Evolutionary conservation across 495 filamentous ascomycete genomes (phyloP), one percentile per base, ranked within the genome.

Genomic region (Penicillium verhagenii): DNA sequence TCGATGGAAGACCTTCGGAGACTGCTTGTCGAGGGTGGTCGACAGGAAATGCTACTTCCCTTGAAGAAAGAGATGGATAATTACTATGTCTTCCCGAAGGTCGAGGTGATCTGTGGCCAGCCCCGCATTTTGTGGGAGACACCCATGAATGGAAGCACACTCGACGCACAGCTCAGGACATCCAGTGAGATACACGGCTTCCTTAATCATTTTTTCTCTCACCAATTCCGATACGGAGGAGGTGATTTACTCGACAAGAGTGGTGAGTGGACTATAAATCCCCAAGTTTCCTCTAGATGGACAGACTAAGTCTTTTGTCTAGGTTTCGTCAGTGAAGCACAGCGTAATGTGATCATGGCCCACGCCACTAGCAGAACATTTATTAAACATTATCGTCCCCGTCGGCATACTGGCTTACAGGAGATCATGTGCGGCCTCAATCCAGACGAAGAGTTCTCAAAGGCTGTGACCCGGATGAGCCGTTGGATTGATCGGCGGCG

Each of bases 341-440:
- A 73, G 51, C 60, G 68, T 47, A 76, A 74, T 54, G 38, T 76
- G 48, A 76, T 73, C 9, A 68, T 73, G 56, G 65, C 71, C 48
- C 59, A 75, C 37, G 49, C 59, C 5, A 50, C 63, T 20, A 64
- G 52, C 46, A 23, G 54, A 2, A 72, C 69, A 20, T 72, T 72
- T 53, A 46, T 75, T 20, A 67, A 71, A 40, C 61, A 74, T 59
- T 73, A 75, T 56, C 67, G 70, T 58, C 67, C 43, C 37, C 62
- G 66, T 42, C 59, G 60, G 18, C 51, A 59, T 28, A 65, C 58
- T 49, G 44, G 63, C 37, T 54, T 58, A 28, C 40, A 54, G 43
- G 52, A 56, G 53, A 64, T 68, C 18, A 61, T 68, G n/a, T 61
- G 19, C 28, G 47, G 65, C 51, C 51, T 53, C n/a, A 42, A 68